Percentiles rank a stretch among this genome's conserved stretches.
These are phyloP conservation scores for Aspergillus luchuensis DNA, from an alignment of 2,329 filamentous ascomycete genomes.

Conservation along the genomic window DNA sequence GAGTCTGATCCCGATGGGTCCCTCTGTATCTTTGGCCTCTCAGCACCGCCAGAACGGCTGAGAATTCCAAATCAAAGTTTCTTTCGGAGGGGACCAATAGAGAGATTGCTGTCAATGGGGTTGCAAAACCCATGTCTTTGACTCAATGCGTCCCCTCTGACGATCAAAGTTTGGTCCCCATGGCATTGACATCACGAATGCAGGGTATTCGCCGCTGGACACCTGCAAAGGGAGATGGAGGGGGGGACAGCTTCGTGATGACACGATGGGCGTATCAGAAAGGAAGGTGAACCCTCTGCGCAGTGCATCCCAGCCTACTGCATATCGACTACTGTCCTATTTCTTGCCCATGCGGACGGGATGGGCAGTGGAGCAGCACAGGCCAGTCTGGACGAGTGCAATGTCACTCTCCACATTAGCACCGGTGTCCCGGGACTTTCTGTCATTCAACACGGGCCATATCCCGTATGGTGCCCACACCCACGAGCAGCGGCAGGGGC, in stretches of 20 bases:
- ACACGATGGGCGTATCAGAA: background rate
- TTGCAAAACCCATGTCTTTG: background rate
- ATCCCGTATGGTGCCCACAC: background rate
- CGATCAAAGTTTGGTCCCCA: conserved; percentile 7
- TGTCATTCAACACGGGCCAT: background rate
- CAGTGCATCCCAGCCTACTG: background rate
- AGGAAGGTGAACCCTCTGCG: background rate
- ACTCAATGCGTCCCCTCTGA: background rate
- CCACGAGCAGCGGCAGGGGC: background rate
- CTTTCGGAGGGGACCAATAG: background rate
- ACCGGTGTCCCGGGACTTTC: conserved; percentile 1
- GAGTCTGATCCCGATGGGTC: conserved; percentile 1
- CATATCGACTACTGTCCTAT: background rate
- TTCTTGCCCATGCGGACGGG: background rate
- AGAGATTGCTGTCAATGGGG: background rate
- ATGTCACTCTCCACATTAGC: background rate
- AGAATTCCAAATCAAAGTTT: conserved; percentile 11
- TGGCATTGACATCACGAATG: background rate
- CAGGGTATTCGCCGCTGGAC: background rate
- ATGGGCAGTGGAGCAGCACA: background rate
- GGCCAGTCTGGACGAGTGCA: background rate
- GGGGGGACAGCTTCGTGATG: background rate
- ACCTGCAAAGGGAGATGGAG: background rate
- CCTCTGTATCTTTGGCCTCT: background rate
- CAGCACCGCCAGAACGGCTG: conserved; percentile 7